A percentile compares a stretch with the other conserved stretches of the same genome.
Conservation (phyloP, 345 rosid genomes). For the Pistacia integerrima region DNA sequence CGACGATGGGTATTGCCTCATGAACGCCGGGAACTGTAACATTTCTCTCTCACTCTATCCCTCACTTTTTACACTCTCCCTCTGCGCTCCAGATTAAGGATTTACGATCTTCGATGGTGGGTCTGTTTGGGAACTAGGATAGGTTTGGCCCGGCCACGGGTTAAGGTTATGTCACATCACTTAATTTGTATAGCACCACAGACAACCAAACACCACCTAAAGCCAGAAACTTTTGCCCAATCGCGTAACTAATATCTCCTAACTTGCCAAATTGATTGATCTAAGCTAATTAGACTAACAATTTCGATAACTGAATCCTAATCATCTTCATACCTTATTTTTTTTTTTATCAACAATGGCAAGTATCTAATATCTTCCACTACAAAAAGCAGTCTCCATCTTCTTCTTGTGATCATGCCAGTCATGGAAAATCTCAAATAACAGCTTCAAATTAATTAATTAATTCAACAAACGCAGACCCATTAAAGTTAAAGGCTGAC, state of each 20-base stretch:
- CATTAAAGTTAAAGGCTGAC: neutral
- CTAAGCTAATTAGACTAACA: no score
- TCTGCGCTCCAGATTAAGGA: no score
- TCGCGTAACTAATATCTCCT: neutral
- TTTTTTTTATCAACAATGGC: no score
- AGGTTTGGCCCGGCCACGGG: neutral
- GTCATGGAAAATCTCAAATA: conserved; percentile 2
- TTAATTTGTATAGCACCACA: no score
- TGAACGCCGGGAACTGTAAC: conserved; percentile 87
- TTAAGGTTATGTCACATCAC: no score
- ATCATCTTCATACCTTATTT: no score
- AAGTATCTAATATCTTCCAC: no score
- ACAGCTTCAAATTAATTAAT: neutral
- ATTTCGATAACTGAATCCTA: no score
- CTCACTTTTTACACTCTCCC: neutral
- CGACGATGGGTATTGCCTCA: conserved; percentile 72
- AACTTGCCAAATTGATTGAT: neutral
- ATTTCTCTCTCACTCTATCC: conserved; percentile 31
- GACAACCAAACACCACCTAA: neutral
- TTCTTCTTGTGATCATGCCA: no score
- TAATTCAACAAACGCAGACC: neutral
- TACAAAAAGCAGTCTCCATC: neutral
- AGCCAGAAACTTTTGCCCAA: neutral
- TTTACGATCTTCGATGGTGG: neutral
- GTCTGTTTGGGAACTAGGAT: neutral